Percentiles rank a stretch among this genome's conserved stretches.
These are phyloP conservation scores for Talaromyces sp. DNA, from an alignment of 2,329 filamentous ascomycete genomes.

Conservation along the genomic window DNA sequence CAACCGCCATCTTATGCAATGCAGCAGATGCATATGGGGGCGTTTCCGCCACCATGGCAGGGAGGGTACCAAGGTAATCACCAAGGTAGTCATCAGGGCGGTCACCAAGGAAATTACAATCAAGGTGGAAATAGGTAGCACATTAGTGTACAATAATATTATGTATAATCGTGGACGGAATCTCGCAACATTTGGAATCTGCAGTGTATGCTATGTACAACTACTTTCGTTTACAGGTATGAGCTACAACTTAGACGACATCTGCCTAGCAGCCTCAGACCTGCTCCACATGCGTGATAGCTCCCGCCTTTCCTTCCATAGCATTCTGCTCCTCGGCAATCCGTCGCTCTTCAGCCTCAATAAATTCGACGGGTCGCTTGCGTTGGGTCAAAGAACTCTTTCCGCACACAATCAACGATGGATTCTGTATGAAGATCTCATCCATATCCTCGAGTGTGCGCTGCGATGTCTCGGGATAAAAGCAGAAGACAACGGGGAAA, in stretches of 20 bases:
- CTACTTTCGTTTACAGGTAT: not conserved
- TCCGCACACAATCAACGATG: conserved; percentile 3
- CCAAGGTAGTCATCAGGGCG: not conserved
- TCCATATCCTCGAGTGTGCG: conserved; percentile 16
- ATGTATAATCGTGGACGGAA: not conserved
- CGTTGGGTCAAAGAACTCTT: conserved; percentile 8
- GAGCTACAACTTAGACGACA: not conserved
- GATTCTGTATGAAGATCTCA: conserved; percentile 8
- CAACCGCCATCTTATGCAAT: conserved; percentile 18
- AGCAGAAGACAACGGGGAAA: conserved; percentile 10
- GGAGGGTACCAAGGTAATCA: not conserved
- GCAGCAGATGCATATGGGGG: conserved; percentile 31
- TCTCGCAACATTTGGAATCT: not conserved
- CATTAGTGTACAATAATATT: not conserved
- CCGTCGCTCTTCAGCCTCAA: conserved; percentile 11
- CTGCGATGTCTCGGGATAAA: conserved; percentile 15
- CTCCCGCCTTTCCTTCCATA: not conserved
- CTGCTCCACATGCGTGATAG: conserved; percentile 6
- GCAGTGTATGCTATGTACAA: not conserved
- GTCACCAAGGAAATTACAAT: conserved; percentile 10
- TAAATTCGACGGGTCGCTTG: not conserved
- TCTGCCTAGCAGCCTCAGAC: not conserved
- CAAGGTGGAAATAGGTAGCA: conserved; percentile 6
- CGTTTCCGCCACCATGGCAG: conserved; percentile 25
- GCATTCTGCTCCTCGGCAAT: conserved; percentile 9